Percentiles rank a stretch among this genome's conserved stretches.
Conservation (phyloP, 768 basidiomycete species). For the Russula abietina region DNA sequence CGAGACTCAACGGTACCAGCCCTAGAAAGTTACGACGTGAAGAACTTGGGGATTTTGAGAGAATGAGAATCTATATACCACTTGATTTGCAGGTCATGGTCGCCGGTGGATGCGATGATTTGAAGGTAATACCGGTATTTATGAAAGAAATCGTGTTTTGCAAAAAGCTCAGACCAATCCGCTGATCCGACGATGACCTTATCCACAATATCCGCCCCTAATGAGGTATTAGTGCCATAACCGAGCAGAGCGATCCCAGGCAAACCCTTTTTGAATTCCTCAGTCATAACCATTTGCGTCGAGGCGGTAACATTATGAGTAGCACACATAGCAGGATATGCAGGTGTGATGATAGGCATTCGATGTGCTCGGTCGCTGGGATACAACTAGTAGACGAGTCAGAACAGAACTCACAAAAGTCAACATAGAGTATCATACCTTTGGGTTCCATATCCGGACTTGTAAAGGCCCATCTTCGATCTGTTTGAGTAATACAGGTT, state of each 20-base stretch:
- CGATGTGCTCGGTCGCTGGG: slow-evolving; percentile 89
- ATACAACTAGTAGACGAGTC: slow-evolving; percentile 53
- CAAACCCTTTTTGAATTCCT: slow-evolving; percentile 88
- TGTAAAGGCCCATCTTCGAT: slow-evolving; percentile 93
- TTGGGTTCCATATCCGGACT: slow-evolving; percentile 97
- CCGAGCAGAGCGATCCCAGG: neutral
- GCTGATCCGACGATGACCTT: slow-evolving; percentile 79
- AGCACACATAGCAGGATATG: slow-evolving; percentile 98
- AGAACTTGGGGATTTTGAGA: neutral
- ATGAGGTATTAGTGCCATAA: slow-evolving; percentile 22
- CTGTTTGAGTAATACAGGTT: slow-evolving; percentile 93
- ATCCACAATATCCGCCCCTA: slow-evolving; percentile 91
- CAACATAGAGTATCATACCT: slow-evolving; percentile 40
- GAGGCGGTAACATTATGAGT: slow-evolving; percentile 97
- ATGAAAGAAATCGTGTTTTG: slow-evolving; percentile 94
- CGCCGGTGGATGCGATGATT: slow-evolving; percentile 86
- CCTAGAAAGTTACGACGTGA: slow-evolving; percentile 36
- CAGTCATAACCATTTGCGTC: slow-evolving; percentile 92
- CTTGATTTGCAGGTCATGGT: slow-evolving; percentile 81
- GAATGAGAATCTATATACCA: slow-evolving; percentile 52
- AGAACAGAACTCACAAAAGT: slow-evolving; percentile 14
- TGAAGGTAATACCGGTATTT: slow-evolving; percentile 96
- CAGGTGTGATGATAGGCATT: slow-evolving; percentile 99
- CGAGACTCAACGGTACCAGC: slow-evolving; percentile 98
- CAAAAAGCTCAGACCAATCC: slow-evolving; percentile 89